Conservation (phyloP, 768 basidiomycete species). For the Russula brevipes region DNA sequence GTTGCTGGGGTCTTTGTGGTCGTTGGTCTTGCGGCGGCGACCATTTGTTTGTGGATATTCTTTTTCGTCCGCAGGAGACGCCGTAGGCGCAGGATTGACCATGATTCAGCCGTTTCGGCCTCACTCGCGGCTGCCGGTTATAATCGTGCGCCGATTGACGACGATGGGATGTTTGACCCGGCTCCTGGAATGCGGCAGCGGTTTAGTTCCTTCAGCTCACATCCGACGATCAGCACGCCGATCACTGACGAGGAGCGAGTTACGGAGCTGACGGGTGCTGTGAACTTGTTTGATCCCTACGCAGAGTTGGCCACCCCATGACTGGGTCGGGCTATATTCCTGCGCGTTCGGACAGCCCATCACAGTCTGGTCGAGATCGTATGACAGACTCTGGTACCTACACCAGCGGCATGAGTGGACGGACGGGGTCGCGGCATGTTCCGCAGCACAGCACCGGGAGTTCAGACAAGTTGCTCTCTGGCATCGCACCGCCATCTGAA, state of each 20-base stretch:
- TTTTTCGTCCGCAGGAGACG: conserved; percentile 67
- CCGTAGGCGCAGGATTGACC: conserved; percentile 54
- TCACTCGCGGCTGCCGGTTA: conserved; percentile 67
- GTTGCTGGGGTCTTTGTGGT: conserved; percentile 90
- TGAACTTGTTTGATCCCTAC: conserved; percentile 19
- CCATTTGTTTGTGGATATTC: conserved; percentile 62
- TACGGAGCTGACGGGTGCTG: background rate
- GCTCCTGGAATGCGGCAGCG: conserved; percentile 24
- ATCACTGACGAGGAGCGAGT: conserved; percentile 25
- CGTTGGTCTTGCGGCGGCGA: conserved; percentile 74
- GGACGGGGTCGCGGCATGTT: conserved; percentile 36
- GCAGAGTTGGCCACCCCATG: conserved; percentile 20
- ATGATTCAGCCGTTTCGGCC: conserved; percentile 67
- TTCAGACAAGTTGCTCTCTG: conserved; percentile 53
- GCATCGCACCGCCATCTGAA: background rate
- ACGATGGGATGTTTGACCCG: conserved; percentile 32
- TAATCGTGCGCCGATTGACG: conserved; percentile 59
- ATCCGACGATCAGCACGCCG: conserved; percentile 23
- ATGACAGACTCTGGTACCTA: conserved; percentile 24
- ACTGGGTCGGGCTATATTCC: conserved; percentile 41
- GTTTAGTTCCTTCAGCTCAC: conserved; percentile 26
- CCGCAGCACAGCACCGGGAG: conserved; percentile 51
- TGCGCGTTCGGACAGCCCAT: conserved; percentile 45
- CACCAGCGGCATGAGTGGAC: conserved; percentile 29
- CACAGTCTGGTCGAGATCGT: conserved; percentile 30